Conservation (phyloP, 805 yeast species). For the Helenozyma rhizophorensis region DNA sequence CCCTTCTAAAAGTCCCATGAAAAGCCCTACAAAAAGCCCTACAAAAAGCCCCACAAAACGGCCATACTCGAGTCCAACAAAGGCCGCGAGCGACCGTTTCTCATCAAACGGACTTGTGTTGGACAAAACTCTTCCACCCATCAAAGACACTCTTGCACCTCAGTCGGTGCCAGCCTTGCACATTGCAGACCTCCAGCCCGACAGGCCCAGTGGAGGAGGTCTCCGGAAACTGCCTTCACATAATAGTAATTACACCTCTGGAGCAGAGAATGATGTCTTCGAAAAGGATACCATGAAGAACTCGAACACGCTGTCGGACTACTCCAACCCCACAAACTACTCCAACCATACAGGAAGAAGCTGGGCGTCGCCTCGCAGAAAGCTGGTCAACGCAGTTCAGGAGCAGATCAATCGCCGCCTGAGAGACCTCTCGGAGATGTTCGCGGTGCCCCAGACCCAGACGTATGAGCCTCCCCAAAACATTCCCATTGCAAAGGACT, state of each 20-base stretch:
- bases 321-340: slow-evolving; percentile 37
- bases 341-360: slow-evolving; percentile 25
- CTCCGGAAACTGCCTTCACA: slow-evolving; percentile 15
- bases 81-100: too few species aligned
- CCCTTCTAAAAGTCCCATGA: background rate
- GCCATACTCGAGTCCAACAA: background rate
- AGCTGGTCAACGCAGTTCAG: slow-evolving; percentile 31
- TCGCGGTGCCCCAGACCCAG: slow-evolving; percentile 11
- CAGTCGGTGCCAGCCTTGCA: background rate
- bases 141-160: background rate
- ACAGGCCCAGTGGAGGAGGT: background rate
- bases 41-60: background rate
- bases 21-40: background rate
- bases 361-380: slow-evolving; percentile 43
- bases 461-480: slow-evolving; percentile 27
- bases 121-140: too few species aligned
- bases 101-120: too few species aligned
- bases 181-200: background rate
- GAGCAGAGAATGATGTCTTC: slow-evolving; percentile 13
- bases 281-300: slow-evolving; percentile 7
- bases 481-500: slow-evolving; percentile 38
- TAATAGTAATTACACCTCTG: slow-evolving; percentile 11
- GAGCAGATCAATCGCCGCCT: slow-evolving; percentile 32
- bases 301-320: slow-evolving; percentile 21
- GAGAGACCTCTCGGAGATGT: slow-evolving; percentile 12